Evolutionary conservation across 495 filamentous ascomycete genomes (phyloP), one percentile per base, ranked within the genome.

Genomic region (Geopyxis carbonaria): DNA sequence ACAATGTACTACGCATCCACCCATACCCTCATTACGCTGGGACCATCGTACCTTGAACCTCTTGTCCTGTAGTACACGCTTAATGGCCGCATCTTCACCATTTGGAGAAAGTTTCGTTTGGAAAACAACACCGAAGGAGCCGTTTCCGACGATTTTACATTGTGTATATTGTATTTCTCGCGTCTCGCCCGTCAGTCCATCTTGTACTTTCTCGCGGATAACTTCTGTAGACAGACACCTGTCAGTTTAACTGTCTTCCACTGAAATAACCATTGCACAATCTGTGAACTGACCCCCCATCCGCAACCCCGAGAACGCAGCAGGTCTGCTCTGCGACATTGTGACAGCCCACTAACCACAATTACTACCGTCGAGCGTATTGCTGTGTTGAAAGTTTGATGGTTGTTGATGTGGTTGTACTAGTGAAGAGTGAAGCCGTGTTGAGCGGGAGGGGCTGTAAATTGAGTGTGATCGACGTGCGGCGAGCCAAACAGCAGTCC

Each of bases 121-220:
- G 59, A 97, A 97, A 45, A 97, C 89, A 15, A 97, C 89, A 44
- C 89, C 89, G 58, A 97, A 97, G 10, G 89, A 95, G 38, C 89
- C 89, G 62, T 97, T 97, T 51, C 89, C 89, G n/a, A 97, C 89
- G 46, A 97, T 95, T 66, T 97, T 97, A 65, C 89, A 97, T 59
- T 97, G 89, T 30, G 89, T 95, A 55, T 97, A 97, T 57, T 89
- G 82, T 63, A 97, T 78, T 53, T 97, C 89, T 59, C 78, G 79
- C 43, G 81, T 85, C 57, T 97, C 91, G 35, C 89, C 89, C 1
- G 89, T 95, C 50, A 91, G 65, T 53, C 89, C 89, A 72, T 97
- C 89, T 64, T 97, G 89, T 46, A 97, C 89, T 65, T 92, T 95
- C 64, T 97, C 89, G 51, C 86, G 82, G 53, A 97, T 84, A 40